A percentile compares a stretch with the other conserved stretches of the same genome.
Evolutionary conservation across 116 monocot species (phyloP).

Genomic region (Iris pallida): DNA sequence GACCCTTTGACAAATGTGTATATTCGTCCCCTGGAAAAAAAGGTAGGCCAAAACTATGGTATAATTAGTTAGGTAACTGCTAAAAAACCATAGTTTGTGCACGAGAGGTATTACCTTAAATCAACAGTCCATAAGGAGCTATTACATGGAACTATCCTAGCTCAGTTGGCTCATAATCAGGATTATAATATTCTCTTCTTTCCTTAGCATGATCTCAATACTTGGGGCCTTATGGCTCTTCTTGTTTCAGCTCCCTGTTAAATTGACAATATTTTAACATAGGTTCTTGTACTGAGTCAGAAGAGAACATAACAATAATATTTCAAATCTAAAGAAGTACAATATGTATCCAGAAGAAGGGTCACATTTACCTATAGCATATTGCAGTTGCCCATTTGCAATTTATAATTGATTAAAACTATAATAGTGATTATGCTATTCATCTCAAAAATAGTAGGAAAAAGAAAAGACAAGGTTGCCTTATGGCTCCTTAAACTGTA

Average conservation of each 20-base stretch:
- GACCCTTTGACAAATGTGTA: constrained; percentile 99
- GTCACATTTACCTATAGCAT: not conserved
- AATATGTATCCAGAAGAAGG: not conserved
- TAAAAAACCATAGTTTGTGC: not conserved
- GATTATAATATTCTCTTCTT: constrained; percentile 95
- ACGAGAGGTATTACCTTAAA: not conserved
- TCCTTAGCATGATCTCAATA: constrained; percentile 99
- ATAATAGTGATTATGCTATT: not conserved
- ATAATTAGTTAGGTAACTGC: constrained; percentile 1
- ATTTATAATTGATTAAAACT: too few species aligned
- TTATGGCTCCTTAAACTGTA: not conserved
- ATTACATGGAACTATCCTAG: constrained; percentile 96
- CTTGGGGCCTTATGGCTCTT: constrained; percentile 77
- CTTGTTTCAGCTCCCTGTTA: constrained; percentile 77
- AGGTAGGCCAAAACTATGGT: not conserved
- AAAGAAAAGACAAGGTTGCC: not conserved
- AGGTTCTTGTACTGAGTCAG: not conserved
- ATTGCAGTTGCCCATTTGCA: not conserved
- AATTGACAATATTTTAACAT: constrained; percentile 6
- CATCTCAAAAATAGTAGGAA: not conserved
- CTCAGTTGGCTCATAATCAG: constrained; percentile 75
- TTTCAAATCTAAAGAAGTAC: not conserved
- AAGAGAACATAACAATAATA: not conserved
- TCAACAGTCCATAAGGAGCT: constrained; percentile 82
- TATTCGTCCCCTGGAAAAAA: constrained; percentile 76